phyloP scores from a whole-genome alignment of 345 rosid species.

The Arabidopsis suecica region DNA sequence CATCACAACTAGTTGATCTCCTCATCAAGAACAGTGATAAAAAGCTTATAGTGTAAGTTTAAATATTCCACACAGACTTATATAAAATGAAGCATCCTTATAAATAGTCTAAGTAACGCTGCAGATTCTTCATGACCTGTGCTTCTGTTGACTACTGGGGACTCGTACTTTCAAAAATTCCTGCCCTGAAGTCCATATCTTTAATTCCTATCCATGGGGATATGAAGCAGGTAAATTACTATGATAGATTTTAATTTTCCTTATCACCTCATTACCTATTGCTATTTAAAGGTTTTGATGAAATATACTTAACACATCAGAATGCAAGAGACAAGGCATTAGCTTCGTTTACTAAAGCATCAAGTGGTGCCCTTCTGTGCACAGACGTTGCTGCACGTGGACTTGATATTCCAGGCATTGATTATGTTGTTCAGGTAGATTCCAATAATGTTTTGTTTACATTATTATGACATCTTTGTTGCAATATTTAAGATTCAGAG shows the following conservation, averaged over 20 bases:
- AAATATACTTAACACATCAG: constrained; percentile 44
- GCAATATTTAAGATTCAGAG: neutral
- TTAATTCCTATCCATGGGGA: constrained; percentile 88
- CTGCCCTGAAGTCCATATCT: constrained; percentile 63
- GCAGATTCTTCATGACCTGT: constrained; percentile 95
- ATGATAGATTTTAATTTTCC: neutral
- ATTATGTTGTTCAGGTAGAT: constrained; percentile 86
- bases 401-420: constrained; percentile 92
- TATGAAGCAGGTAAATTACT: constrained; percentile 79
- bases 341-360: constrained; percentile 74
- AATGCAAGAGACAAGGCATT: constrained; percentile 81
- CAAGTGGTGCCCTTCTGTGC: constrained; percentile 81
- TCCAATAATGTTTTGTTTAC: neutral
- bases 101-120: constrained; percentile 23
- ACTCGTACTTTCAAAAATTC: constrained; percentile 68
- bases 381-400: constrained; percentile 99
- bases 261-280: constrained; percentile 7
- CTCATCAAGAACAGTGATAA: constrained; percentile 66
- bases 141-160: constrained; percentile 99
- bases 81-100: neutral
- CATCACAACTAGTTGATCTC: constrained; percentile 81
- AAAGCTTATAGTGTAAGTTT: constrained; percentile 83
- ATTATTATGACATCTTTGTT: constrained; percentile 3
- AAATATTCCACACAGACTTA: constrained; percentile 15
- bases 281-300: constrained; percentile 32